Conservation (phyloP, 106 monocot species). For the Acorus calamus region DNA sequence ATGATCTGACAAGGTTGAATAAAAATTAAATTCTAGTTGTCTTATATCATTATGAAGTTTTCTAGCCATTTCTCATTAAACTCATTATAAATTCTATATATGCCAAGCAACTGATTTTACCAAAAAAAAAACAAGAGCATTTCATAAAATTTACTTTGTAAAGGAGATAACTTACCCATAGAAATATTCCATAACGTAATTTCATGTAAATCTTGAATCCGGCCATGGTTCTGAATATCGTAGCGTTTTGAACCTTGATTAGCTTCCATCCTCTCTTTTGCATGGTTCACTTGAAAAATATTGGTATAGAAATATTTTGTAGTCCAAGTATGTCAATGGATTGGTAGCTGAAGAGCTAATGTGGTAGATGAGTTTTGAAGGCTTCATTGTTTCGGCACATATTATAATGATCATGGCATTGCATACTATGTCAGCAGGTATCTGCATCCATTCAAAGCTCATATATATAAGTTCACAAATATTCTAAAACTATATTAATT, state of each 20-base stretch:
- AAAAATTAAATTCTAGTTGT: too few species aligned
- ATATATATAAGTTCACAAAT: too few species aligned
- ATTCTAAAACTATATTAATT: too few species aligned
- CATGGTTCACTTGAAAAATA: background rate
- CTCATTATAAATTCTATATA: too few species aligned
- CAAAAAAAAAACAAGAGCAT: background rate
- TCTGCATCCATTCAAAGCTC: too few species aligned
- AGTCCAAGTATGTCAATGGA: background rate
- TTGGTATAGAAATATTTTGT: too few species aligned
- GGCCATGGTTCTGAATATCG: background rate
- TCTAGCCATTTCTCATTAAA: too few species aligned
- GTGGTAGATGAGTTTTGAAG: background rate
- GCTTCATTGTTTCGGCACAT: too few species aligned
- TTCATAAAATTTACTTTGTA: background rate
- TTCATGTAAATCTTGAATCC: background rate
- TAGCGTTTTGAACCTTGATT: background rate
- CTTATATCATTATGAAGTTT: too few species aligned
- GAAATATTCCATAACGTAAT: background rate
- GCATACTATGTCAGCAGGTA: too few species aligned
- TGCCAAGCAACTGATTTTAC: background rate
- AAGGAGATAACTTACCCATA: background rate
- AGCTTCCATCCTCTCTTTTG: background rate
- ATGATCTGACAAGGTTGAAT: too few species aligned
- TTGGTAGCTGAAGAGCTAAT: conserved; percentile 1
- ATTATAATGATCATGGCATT: too few species aligned